These are phyloP conservation scores for Pilobolus umbonatus DNA, from an alignment of 192 early-diverging fungal species.

Conservation along the genomic window DNA sequence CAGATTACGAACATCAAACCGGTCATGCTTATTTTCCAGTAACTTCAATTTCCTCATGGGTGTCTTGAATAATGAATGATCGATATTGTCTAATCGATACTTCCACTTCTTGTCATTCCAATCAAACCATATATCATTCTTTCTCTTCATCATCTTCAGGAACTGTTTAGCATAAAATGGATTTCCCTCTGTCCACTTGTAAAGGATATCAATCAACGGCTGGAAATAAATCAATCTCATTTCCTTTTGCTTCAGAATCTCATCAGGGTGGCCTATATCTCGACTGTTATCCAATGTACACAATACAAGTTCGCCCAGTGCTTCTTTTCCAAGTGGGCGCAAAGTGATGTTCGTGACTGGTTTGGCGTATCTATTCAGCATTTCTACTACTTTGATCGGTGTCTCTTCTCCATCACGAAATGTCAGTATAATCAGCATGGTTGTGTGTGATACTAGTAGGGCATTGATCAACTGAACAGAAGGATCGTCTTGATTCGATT, in stretches of 20 bases:
- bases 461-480: slow-evolving; percentile 17
- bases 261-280: not conserved
- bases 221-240: not conserved
- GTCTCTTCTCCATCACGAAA: slow-evolving; percentile 18
- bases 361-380: not conserved
- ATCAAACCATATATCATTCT: slow-evolving; percentile 22
- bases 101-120: slow-evolving; percentile 23
- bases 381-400: not conserved
- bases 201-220: slow-evolving; percentile 14
- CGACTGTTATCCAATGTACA: not conserved
- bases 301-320: slow-evolving; percentile 6
- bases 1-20: slow-evolving; percentile 15
- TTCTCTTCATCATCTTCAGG: slow-evolving; percentile 20
- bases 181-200: slow-evolving; percentile 18
- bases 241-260: not conserved
- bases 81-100: slow-evolving; percentile 16
- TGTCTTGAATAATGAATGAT: not conserved
- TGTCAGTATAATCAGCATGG: slow-evolving; percentile 19
- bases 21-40: not conserved
- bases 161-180: slow-evolving; percentile 25
- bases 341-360: slow-evolving; percentile 3
- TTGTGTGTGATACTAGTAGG: slow-evolving; percentile 14
- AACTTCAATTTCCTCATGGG: not conserved
- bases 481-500: slow-evolving; percentile 21
- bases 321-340: not conserved